phyloP scores from a whole-genome alignment of 1,284 basidiomycete genomes.

The Moniliella sp. region DNA sequence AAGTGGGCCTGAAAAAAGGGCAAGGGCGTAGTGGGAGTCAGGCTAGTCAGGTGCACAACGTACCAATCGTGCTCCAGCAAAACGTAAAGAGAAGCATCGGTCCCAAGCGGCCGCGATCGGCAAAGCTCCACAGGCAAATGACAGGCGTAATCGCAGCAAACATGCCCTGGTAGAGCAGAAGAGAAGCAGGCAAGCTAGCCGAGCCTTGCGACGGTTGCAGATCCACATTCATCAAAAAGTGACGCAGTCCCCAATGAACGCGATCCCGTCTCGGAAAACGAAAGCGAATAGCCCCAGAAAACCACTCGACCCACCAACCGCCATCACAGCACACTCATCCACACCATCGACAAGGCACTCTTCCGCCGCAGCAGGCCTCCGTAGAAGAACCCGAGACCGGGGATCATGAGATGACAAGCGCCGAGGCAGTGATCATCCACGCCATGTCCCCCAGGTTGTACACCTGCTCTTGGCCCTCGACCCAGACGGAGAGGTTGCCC shows the following conservation, averaged over 20 bases:
- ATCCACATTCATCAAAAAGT: constrained; percentile 63
- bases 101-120: constrained; percentile 68
- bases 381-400: constrained; percentile 52
- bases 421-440: constrained; percentile 37
- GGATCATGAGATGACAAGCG: constrained; percentile 70
- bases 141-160: constrained; percentile 50
- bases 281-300: constrained; percentile 34
- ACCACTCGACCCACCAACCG: constrained; percentile 49
- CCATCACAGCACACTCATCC: constrained; percentile 54
- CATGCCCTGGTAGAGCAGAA: constrained; percentile 71
- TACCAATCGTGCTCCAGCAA: constrained; percentile 69
- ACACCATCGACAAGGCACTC: constrained; percentile 81
- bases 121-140: constrained; percentile 74
- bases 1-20: constrained; percentile 16
- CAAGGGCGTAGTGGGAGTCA: too few species aligned
- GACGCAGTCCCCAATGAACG: constrained; percentile 40
- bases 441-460: constrained; percentile 42
- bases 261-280: constrained; percentile 36
- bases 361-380: constrained; percentile 60
- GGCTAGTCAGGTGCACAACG: too few species aligned
- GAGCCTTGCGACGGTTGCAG: constrained; percentile 51
- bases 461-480: constrained; percentile 5
- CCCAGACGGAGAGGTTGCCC: constrained; percentile 1
- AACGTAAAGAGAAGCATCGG: constrained; percentile 60
- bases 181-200: constrained; percentile 55